Evolutionary conservation across 306 rosid species (phyloP).

Genomic region (Trifolium subterraneum): DNA sequence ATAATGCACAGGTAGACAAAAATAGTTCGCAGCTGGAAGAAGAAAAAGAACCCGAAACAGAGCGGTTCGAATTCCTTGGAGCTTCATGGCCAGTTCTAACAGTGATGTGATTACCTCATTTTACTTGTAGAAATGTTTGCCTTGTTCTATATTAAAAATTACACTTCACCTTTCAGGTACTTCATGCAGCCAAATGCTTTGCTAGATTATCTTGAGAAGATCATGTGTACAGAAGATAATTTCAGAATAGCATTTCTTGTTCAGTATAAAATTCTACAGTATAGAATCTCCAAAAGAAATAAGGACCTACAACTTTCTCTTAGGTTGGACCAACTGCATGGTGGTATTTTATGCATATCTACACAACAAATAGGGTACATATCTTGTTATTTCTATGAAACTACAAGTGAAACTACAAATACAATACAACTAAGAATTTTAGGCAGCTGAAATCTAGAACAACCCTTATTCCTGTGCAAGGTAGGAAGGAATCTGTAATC

Average conservation of each 20-base stretch:
- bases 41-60: too few species aligned
- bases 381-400: constrained; percentile 6
- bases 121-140: neutral
- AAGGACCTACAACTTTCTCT: neutral
- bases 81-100: too few species aligned
- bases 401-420: constrained; percentile 8
- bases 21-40: too few species aligned
- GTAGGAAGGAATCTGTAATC: constrained; percentile 4
- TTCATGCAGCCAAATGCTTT: constrained; percentile 2
- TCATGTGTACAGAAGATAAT: neutral
- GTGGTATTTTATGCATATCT: neutral
- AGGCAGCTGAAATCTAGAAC: constrained; percentile 2
- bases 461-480: neutral
- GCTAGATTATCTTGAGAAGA: neutral
- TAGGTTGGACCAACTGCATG: neutral
- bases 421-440: constrained; percentile 11
- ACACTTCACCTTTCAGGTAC: neutral
- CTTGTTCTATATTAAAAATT: neutral
- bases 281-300: neutral
- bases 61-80: too few species aligned
- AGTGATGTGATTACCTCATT: neutral
- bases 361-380: neutral
- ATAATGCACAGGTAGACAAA: too few species aligned
- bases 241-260: neutral
- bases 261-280: neutral